Evolutionary conservation across 2,329 filamentous ascomycete species (phyloP), one percentile per base, ranked within the genome.

Genomic region (Myriosclerotinia scirpicola): DNA sequence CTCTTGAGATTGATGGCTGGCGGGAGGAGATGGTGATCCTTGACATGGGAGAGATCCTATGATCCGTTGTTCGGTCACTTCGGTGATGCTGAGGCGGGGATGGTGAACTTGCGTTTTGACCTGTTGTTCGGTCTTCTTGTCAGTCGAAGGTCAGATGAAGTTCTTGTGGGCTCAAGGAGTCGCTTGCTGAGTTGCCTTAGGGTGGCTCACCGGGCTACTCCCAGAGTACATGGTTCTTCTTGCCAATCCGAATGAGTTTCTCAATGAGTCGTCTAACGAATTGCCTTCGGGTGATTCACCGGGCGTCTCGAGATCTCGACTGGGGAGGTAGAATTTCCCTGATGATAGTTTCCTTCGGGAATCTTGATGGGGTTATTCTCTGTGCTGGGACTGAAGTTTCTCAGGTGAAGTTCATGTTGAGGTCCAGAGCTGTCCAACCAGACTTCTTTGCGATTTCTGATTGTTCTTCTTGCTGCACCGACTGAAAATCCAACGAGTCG

Each of bases 101-200:
- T 50, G 58, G 44, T 61, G 58, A 61, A 61, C 58, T 61, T 61
- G 58, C 58, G 44, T 50, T 48, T 56, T 61, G 34, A 61, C 58
- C 58, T 61, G 58, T 50, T 61, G 58, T 40, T 61, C 58, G 46
- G 44, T 61, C 58, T 61, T 61, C 44, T 52, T 30, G 14, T 50
- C 8, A 22, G 34, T 26, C 58, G 34, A 61, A 50, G n/a, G 58
- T 40, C 44, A 61, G 58, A 52, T 40, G 58, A 61, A 44, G 58
- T 50, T 40, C 44, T 30, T 38, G 44, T 50, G 58, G 4, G 9
- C 58, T 61, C n/a, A 60, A 60, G 1, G 44, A 52, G 44, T 40
- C 22, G 30, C 40, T 26, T n/a, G 15, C n/a, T 8, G 58, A 5
- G 58, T 50, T n/a, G 9, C 58, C 14, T 50, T 50, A 14, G 55